phyloP scores from a whole-genome alignment of 108 stramenopile species.

The Cyclotella atomus region DNA sequence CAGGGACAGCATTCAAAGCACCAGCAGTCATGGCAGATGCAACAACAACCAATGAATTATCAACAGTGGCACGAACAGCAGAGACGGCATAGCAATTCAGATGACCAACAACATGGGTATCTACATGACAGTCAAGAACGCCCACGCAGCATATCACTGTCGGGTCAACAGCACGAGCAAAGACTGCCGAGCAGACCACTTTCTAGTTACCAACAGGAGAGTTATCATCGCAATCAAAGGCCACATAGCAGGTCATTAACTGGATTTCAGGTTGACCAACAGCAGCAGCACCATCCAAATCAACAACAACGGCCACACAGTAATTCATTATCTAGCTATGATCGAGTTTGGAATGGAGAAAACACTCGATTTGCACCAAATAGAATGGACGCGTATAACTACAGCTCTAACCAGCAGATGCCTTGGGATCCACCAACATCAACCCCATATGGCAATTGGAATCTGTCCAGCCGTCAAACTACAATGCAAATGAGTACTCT shows the following conservation, averaged over 20 bases:
- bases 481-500: background rate
- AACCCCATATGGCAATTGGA: constrained; percentile 3
- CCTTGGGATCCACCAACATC: constrained; percentile 4
- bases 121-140: background rate
- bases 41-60: background rate
- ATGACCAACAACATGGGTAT: background rate
- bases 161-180: background rate
- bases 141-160: background rate
- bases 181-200: background rate
- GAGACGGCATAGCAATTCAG: background rate
- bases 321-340: background rate
- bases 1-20: background rate
- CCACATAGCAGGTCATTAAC: constrained; percentile 3
- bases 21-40: background rate
- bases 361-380: constrained; percentile 14
- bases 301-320: background rate
- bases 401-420: background rate
- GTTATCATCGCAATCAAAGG: background rate
- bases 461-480: background rate
- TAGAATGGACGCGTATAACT: background rate
- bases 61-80: constrained; percentile 5
- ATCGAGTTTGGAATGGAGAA: constrained; percentile 11
- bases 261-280: background rate
- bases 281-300: background rate
- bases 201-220: background rate